These are phyloP conservation scores for Fragilaria crotonensis DNA, from an alignment of 108 stramenopile species.

Conservation along the genomic window DNA sequence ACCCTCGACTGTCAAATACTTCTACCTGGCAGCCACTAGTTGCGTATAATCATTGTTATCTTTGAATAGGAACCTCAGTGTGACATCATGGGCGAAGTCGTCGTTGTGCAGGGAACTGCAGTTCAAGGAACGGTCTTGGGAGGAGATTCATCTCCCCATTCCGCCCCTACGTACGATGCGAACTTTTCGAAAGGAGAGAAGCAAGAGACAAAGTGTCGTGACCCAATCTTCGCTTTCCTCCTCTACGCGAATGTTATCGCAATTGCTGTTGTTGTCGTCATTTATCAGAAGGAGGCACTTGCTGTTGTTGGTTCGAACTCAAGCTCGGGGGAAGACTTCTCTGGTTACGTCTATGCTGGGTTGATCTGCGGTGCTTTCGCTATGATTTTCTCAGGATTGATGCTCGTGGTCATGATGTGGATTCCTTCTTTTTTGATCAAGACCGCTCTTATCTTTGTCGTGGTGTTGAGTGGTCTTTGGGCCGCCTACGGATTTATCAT, in stretches of 20 bases:
- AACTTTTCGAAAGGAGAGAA: conserved; percentile 6
- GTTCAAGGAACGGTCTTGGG: conserved; percentile 5
- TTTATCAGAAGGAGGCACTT: conserved; percentile 46
- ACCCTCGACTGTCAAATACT: too few species aligned
- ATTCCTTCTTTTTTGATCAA: conserved; percentile 74
- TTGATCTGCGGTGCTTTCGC: conserved; percentile 34
- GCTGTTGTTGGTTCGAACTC: not conserved
- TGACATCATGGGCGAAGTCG: not conserved
- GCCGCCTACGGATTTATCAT: conserved; percentile 36
- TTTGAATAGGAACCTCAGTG: too few species aligned
- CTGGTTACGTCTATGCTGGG: conserved; percentile 46
- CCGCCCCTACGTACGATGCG: conserved; percentile 1
- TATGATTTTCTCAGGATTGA: conserved; percentile 38
- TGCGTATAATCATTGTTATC: too few species aligned
- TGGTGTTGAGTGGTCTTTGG: conserved; percentile 41
- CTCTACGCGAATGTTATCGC: conserved; percentile 58
- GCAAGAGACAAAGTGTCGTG: conserved; percentile 56
- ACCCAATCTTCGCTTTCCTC: conserved; percentile 77
- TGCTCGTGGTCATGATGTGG: conserved; percentile 51
- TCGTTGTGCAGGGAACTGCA: conserved; percentile 23
- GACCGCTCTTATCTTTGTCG: conserved; percentile 50
- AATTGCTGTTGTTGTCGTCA: conserved; percentile 38
- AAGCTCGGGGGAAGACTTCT: conserved; percentile 24
- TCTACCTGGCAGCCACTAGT: too few species aligned
- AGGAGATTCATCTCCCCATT: not conserved